These are phyloP conservation scores for Coemansia aciculifera DNA, from an alignment of 192 early-diverging fungal species.

Conservation along the genomic window DNA sequence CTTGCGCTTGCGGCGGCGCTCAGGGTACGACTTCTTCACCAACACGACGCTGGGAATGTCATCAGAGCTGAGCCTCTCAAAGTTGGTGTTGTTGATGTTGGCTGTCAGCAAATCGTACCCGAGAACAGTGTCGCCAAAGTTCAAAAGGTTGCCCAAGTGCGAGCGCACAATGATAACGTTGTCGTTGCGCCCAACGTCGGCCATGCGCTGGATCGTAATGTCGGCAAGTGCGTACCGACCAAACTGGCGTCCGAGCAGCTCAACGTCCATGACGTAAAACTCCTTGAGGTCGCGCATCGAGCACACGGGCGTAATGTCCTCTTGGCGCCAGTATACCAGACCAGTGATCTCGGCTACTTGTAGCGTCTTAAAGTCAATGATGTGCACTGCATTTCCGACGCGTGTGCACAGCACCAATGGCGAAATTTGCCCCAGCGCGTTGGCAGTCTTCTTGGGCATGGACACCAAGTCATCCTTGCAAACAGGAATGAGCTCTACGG, in stretches of 20 bases:
- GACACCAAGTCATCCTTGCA: conserved; percentile 96
- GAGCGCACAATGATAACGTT: conserved; percentile 83
- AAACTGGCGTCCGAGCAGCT: conserved; percentile 70
- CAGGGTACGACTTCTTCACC: conserved; percentile 89
- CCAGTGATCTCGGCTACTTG: conserved; percentile 72
- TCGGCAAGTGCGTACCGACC: conserved; percentile 86
- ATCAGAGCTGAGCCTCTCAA: conserved; percentile 67
- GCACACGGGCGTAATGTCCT: conserved; percentile 70
- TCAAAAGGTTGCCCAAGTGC: conserved; percentile 88
- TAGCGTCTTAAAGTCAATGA: conserved; percentile 88
- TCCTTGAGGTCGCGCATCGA: conserved; percentile 81
- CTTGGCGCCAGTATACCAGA: conserved; percentile 79
- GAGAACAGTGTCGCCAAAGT: conserved; percentile 86
- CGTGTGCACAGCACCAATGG: conserved; percentile 83
- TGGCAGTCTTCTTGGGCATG: conserved; percentile 83
- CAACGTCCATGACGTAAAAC: conserved; percentile 94
- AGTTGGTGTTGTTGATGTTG: conserved; percentile 91
- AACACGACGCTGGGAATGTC: conserved; percentile 86
- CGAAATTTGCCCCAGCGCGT: conserved; percentile 78
- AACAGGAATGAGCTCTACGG: conserved; percentile 92
- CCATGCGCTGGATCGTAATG: conserved; percentile 76
- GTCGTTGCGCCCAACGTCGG: conserved; percentile 83
- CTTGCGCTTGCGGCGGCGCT: conserved; percentile 83
- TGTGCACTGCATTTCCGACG: conserved; percentile 82
- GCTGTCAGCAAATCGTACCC: conserved; percentile 87